These are phyloP conservation scores for Capsicum pubescens DNA, from an alignment of 257 asterid genomes.

Conservation along the genomic window DNA sequence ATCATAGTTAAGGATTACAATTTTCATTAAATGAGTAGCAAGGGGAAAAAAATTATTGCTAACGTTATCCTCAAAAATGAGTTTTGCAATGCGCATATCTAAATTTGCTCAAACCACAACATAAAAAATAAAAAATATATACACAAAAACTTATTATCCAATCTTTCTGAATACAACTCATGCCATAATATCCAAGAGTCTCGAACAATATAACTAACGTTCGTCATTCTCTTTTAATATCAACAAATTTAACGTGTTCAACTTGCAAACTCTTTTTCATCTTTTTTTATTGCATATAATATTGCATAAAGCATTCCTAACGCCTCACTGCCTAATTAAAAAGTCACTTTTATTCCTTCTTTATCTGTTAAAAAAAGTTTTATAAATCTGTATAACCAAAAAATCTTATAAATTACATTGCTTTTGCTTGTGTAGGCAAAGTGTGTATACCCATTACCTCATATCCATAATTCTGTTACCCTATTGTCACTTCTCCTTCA, in stretches of 20 bases:
- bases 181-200: neutral
- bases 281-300: constrained; percentile 3
- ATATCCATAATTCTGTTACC: constrained; percentile 9
- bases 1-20: no score
- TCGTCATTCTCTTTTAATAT: constrained; percentile 19
- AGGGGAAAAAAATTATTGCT: no score
- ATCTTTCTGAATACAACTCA: neutral
- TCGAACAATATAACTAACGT: constrained; percentile 25
- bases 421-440: constrained; percentile 26
- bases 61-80: neutral
- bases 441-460: constrained; percentile 8
- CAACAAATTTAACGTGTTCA: constrained; percentile 22
- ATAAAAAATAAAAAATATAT: neutral
- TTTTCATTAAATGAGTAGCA: no score
- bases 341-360: constrained; percentile 15
- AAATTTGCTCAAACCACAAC: neutral
- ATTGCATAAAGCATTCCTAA: neutral
- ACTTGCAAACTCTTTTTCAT: constrained; percentile 24
- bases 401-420: neutral
- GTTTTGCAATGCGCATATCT: neutral
- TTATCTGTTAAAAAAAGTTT: neutral
- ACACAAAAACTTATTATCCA: neutral
- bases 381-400: neutral
- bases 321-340: neutral
- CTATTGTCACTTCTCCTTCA: constrained; percentile 6